phyloP scores from a whole-genome alignment of 2,329 filamentous ascomycete species.

The Fusarium veterinarium region DNA sequence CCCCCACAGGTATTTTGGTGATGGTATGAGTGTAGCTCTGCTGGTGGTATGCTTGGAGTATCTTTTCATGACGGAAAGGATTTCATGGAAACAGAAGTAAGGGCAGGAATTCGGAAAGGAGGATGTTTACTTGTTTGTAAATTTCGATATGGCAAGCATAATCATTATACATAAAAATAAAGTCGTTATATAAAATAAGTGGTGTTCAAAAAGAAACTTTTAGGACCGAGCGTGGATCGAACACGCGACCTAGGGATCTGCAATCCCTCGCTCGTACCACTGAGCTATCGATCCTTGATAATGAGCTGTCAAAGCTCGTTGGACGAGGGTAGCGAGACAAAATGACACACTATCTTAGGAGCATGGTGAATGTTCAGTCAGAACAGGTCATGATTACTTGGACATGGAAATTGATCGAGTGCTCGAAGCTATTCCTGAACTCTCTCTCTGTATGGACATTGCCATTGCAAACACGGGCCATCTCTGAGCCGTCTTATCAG shows the following conservation, averaged over 20 bases:
- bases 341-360: accelerated
- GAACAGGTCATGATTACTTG: no score
- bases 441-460: not conserved
- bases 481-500: not conserved
- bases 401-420: not conserved
- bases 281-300: slow-evolving; percentile 36
- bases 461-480: not conserved
- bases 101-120: no score
- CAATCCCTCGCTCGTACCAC: slow-evolving; percentile 41
- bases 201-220: not conserved
- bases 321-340: accelerated
- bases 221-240: slow-evolving; percentile 40
- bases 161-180: not conserved
- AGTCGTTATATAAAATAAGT: no score
- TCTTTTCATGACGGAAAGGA: accelerated
- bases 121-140: no score
- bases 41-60: not conserved
- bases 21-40: not conserved
- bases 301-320: no score
- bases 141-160: no score
- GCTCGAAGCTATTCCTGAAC: no score
- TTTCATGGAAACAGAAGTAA: accelerated
- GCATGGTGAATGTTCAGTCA: accelerated
- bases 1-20: not conserved
- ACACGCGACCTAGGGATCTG: slow-evolving; percentile 42